These are phyloP conservation scores for Tricholoma bakamatsutake DNA, from an alignment of 768 basidiomycete genomes.

Conservation along the genomic window DNA sequence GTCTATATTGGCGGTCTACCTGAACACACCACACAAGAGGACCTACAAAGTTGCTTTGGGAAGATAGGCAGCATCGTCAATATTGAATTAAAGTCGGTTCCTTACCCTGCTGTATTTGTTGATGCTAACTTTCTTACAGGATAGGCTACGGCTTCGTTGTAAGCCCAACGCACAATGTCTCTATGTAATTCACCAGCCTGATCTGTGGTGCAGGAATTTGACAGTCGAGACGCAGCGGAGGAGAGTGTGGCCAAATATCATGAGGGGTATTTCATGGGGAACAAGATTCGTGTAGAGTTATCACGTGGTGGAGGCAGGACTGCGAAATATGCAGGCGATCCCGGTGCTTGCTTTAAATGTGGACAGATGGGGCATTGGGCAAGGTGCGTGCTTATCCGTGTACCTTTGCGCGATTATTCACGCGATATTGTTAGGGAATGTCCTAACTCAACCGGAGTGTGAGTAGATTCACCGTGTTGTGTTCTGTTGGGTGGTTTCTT, in stretches of 20 bases:
- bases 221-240: conserved; percentile 73
- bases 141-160: conserved; percentile 90
- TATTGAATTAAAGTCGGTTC: conserved; percentile 77
- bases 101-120: conserved; percentile 11
- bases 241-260: conserved; percentile 85
- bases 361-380: conserved; percentile 88
- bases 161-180: conserved; percentile 25
- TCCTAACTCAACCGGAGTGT: conserved; percentile 52
- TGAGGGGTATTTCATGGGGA: conserved; percentile 89
- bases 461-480: conserved; percentile 22
- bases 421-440: conserved; percentile 52
- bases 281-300: conserved; percentile 83
- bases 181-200: not conserved
- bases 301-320: conserved; percentile 81
- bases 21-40: conserved; percentile 80
- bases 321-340: conserved; percentile 78
- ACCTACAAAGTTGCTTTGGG: conserved; percentile 80
- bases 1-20: conserved; percentile 89
- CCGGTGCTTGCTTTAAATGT: conserved; percentile 85
- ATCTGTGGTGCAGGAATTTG: conserved; percentile 62
- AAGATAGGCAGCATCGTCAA: conserved; percentile 72
- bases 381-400: conserved; percentile 41
- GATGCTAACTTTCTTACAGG: conserved; percentile 33
- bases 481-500: not conserved
- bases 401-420: not conserved